Conservation (phyloP, 1,139 yeast genomes). For the Geotrichum candidum region DNA sequence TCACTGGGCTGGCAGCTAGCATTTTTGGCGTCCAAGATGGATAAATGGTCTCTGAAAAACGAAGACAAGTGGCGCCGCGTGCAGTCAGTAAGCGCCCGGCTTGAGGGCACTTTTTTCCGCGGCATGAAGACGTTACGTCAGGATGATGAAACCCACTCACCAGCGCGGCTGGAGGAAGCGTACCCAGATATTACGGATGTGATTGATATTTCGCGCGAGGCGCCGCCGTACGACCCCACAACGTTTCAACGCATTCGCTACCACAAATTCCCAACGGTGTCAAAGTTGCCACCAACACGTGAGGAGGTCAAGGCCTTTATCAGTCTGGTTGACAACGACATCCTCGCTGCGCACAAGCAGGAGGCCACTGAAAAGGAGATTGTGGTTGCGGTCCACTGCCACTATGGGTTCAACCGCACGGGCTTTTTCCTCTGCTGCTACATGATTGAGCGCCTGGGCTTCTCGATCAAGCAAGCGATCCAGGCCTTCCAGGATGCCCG, state of each 20-base stretch:
- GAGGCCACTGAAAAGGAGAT: constrained; percentile 26
- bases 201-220: constrained; percentile 69
- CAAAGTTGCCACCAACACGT: constrained; percentile 68
- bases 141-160: constrained; percentile 58
- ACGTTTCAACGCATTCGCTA: constrained; percentile 51
- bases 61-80: constrained; percentile 64
- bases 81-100: constrained; percentile 42
- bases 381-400: constrained; percentile 66
- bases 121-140: constrained; percentile 76
- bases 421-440: constrained; percentile 71
- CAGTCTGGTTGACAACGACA: constrained; percentile 43
- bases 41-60: constrained; percentile 75
- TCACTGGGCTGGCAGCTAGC: constrained; percentile 61
- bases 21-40: constrained; percentile 46
- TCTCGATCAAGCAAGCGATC: constrained; percentile 60
- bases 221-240: constrained; percentile 66
- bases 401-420: constrained; percentile 75
- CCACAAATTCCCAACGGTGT: constrained; percentile 70
- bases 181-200: constrained; percentile 52
- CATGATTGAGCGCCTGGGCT: constrained; percentile 53
- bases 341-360: background rate
- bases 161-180: constrained; percentile 44
- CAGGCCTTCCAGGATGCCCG: constrained; percentile 54
- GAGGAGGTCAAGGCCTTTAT: constrained; percentile 54
- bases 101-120: constrained; percentile 48